These are phyloP conservation scores for Ophioceras dolichostomum DNA, from an alignment of 2,329 filamentous ascomycete genomes.

Conservation along the genomic window DNA sequence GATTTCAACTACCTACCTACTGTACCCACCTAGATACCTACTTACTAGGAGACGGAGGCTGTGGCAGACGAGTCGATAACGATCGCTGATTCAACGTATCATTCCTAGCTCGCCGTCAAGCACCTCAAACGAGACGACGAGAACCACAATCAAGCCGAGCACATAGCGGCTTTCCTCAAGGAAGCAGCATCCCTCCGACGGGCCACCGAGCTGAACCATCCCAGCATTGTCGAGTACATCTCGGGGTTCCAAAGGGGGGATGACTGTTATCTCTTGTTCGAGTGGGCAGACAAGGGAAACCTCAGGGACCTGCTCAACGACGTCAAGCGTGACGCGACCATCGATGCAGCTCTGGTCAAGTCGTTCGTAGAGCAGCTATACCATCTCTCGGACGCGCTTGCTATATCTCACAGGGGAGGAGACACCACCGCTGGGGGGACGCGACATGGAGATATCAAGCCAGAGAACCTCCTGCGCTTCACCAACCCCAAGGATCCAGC, in stretches of 20 bases:
- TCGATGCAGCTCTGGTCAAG: not conserved
- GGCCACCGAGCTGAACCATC: not conserved
- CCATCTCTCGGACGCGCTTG: constrained; percentile 3
- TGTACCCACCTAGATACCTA: no score
- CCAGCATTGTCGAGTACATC: not conserved
- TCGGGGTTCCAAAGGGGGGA: not conserved
- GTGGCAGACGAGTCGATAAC: no score
- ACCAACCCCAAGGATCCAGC: not conserved
- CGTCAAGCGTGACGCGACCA: not conserved
- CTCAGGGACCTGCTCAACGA: constrained; percentile 4
- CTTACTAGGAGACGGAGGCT: no score
- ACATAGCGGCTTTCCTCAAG: no score
- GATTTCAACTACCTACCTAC: no score
- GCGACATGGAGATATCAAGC: constrained; percentile 9
- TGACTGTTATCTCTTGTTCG: constrained; percentile 6
- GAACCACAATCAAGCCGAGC: no score
- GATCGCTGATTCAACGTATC: no score
- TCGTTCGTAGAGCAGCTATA: constrained; percentile 3
- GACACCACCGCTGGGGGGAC: constrained; percentile 1
- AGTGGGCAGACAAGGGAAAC: constrained; percentile 8
- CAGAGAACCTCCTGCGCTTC: constrained; percentile 6
- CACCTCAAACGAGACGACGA: no score
- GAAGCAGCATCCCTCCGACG: no score
- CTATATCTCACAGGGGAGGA: no score
- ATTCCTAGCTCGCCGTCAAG: no score